These are phyloP conservation scores for Pythium volutum DNA, from an alignment of 352 stramenopile genomes.

Conservation along the genomic window DNA sequence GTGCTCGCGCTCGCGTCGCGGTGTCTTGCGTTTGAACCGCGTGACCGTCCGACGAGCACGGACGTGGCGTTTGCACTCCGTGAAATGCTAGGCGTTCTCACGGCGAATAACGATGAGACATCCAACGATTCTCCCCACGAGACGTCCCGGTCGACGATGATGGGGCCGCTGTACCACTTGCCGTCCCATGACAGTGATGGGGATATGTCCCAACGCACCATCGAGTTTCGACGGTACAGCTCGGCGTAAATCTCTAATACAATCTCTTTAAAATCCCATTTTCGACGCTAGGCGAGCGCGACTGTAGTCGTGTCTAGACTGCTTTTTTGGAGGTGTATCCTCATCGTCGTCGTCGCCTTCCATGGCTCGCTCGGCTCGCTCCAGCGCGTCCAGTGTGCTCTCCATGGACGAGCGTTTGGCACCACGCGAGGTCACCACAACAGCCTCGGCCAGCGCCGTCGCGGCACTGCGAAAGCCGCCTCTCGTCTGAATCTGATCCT, in stretches of 20 bases:
- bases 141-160: conserved; percentile 2
- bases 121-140: conserved; percentile 14
- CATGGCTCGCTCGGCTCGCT: conserved; percentile 34
- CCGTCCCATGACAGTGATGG: conserved; percentile 17
- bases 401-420: conserved; percentile 28
- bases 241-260: conserved; percentile 1
- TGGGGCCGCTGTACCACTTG: conserved; percentile 12
- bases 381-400: conserved; percentile 36
- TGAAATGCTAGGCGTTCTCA: conserved; percentile 25
- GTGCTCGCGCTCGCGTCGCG: conserved; percentile 28
- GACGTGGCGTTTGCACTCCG: conserved; percentile 24
- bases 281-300: conserved; percentile 16
- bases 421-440: neutral
- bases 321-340: neutral
- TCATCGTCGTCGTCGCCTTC: neutral
- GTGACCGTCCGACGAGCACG: conserved; percentile 27
- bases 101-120: conserved; percentile 8
- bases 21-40: conserved; percentile 36
- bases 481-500: neutral
- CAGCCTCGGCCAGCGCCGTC: conserved; percentile 1
- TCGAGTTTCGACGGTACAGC: conserved; percentile 27
- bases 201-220: conserved; percentile 29
- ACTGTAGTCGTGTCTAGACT: neutral
- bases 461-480: conserved; percentile 7
- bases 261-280: conserved; percentile 6